These are phyloP conservation scores for Basidiobolus heterosporus DNA, from an alignment of 371 early-diverging fungal species.

Conservation along the genomic window DNA sequence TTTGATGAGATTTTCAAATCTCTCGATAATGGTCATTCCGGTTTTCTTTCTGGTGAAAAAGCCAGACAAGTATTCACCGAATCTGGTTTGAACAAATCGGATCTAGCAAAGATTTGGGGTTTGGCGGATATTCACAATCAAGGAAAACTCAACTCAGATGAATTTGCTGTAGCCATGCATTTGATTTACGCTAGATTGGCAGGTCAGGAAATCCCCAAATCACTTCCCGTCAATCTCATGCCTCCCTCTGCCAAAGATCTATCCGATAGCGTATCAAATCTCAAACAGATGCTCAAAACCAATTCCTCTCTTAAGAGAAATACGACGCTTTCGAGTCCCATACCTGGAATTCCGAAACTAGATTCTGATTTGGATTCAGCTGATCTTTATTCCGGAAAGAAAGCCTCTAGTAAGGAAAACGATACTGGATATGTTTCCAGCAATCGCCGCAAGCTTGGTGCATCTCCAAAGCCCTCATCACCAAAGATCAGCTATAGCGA, in stretches of 20 bases:
- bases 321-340: slow-evolving; percentile 16
- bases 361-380: slow-evolving; percentile 7
- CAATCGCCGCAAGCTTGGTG: slow-evolving; percentile 31
- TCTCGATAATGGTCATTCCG: slow-evolving; percentile 67
- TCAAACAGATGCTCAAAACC: slow-evolving; percentile 32
- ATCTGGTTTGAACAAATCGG: slow-evolving; percentile 58
- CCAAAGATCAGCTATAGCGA: slow-evolving; percentile 14
- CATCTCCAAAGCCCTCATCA: slow-evolving; percentile 4
- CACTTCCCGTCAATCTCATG: slow-evolving; percentile 62
- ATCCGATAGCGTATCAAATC: slow-evolving; percentile 28
- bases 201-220: slow-evolving; percentile 61
- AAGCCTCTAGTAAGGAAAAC: slow-evolving; percentile 6
- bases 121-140: slow-evolving; percentile 73
- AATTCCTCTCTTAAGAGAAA: slow-evolving; percentile 23
- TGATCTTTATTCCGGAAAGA: background rate
- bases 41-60: slow-evolving; percentile 54
- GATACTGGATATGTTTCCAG: slow-evolving; percentile 39
- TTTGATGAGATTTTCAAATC: slow-evolving; percentile 70
- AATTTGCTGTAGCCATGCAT: slow-evolving; percentile 90
- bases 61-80: slow-evolving; percentile 73
- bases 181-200: slow-evolving; percentile 71
- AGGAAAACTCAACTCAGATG: slow-evolving; percentile 79
- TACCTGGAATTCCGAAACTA: slow-evolving; percentile 6
- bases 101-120: slow-evolving; percentile 74
- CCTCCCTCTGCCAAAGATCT: slow-evolving; percentile 55